Conservation (phyloP, 768 basidiomycete species). For the Pisolithus marmoratus region DNA sequence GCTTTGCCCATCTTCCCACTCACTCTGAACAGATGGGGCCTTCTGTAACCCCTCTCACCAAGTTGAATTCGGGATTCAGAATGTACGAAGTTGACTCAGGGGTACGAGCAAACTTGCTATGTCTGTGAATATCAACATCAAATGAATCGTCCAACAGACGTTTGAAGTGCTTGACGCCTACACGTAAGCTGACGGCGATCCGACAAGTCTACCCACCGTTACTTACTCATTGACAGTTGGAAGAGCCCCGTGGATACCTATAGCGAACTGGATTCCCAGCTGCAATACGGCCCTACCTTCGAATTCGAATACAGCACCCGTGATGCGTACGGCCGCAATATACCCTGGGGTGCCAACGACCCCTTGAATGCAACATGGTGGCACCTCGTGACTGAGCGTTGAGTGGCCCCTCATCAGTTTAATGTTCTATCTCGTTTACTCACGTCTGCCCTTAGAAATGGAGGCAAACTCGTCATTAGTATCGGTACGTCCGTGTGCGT, state of each 20-base stretch:
- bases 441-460: constrained; percentile 41
- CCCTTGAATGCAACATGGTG: constrained; percentile 82
- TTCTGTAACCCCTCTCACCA: constrained; percentile 62
- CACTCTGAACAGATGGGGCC: constrained; percentile 50
- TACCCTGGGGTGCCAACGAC: constrained; percentile 55
- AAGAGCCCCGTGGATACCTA: constrained; percentile 55
- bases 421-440: not conserved
- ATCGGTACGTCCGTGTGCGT: constrained; percentile 34
- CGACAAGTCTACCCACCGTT: not conserved
- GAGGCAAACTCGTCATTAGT: constrained; percentile 50
- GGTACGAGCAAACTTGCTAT: constrained; percentile 32
- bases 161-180: constrained; percentile 75
- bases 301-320: constrained; percentile 64
- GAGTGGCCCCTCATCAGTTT: constrained; percentile 15
- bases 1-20: constrained; percentile 3
- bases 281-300: constrained; percentile 54
- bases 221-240: constrained; percentile 41
- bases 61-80: constrained; percentile 70
- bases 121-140: not conserved
- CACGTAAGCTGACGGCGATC: constrained; percentile 44
- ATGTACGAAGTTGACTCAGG: constrained; percentile 45
- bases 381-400: constrained; percentile 73
- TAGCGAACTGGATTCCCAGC: constrained; percentile 52
- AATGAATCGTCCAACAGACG: constrained; percentile 38
- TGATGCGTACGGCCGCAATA: constrained; percentile 52